phyloP scores from a whole-genome alignment of 768 basidiomycete genomes.

The Ephemerocybe angulata region DNA sequence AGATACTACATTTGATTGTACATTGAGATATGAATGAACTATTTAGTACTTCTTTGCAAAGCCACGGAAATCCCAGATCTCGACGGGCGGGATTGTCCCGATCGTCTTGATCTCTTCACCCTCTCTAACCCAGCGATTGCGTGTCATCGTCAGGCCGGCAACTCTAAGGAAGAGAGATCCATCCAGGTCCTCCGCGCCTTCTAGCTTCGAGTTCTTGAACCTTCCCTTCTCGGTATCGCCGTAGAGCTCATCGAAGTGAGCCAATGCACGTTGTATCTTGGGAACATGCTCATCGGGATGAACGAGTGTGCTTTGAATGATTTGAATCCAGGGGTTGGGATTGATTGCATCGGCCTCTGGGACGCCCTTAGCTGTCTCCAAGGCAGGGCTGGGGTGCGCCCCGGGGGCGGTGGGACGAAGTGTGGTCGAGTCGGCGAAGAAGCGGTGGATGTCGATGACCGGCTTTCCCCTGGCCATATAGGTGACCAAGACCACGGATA shows the following conservation, averaged over 20 bases:
- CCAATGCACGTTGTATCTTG: slow-evolving; percentile 52
- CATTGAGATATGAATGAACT: no score
- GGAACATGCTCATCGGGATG: slow-evolving; percentile 53
- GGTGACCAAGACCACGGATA: slow-evolving; percentile 48
- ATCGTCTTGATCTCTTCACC: slow-evolving; percentile 19
- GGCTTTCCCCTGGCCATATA: slow-evolving; percentile 58
- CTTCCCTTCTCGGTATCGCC: slow-evolving; percentile 8
- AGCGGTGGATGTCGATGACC: slow-evolving; percentile 42
- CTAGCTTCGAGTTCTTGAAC: slow-evolving; percentile 29
- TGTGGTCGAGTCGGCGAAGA: slow-evolving; percentile 31
- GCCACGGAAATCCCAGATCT: slow-evolving; percentile 21
- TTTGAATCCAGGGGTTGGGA: slow-evolving; percentile 56
- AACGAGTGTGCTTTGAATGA: slow-evolving; percentile 48
- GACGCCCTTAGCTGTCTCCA: neutral
- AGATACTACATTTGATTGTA: no score
- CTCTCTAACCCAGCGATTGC: slow-evolving; percentile 35
- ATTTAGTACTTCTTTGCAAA: no score
- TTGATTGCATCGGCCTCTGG: slow-evolving; percentile 15
- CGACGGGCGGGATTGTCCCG: neutral
- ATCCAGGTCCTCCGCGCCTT: slow-evolving; percentile 46
- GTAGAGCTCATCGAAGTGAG: slow-evolving; percentile 36
- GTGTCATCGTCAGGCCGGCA: slow-evolving; percentile 45
- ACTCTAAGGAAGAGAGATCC: slow-evolving; percentile 57
- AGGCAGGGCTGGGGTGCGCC: slow-evolving; percentile 23
- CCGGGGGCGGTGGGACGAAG: slow-evolving; percentile 8